Evolutionary conservation across 78 protist species (phyloP), one percentile per base, ranked within the genome.

Genomic region (Dictyostelium purpureum): DNA sequence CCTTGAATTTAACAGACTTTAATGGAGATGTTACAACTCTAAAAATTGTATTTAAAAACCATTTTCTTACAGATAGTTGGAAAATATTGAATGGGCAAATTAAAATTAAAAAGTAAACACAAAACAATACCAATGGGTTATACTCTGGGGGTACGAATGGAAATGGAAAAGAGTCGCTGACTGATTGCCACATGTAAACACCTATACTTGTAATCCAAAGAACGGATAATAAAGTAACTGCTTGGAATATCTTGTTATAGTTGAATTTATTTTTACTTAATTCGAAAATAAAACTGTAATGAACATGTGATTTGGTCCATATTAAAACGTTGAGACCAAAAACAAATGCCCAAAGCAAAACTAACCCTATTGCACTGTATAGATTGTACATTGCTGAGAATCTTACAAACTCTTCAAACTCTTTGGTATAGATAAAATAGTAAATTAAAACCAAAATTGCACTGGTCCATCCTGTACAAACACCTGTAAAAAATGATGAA

Each of bases 251-350:
- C 14, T 45, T 70, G 19, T 2, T 4, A 42, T 73, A 63, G 18
- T 37, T 85, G 2, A 85, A 38, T 14, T 73, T 85, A 47, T 56
- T 85, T 14, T 40, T 37, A 4, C 74, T 54, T 9, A 85, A 18
- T 42, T 90, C 89, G 28, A 90, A 90, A 49, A 90, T 90, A n/a
- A 90, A 90, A 7, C 76, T 49, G 14, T 90, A 90, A 56, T 90
- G 88, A 35, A 90, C 94, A 45, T 76, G 79, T 11, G 71, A 49
- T 35, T 69, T 77, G 0, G 94, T 90, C 94, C 94, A 90, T 28
- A 90, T 59, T 28, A 49, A 79, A 12, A 79, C 43, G 70, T 90
- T 75, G 12, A 90, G 4, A 19, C 94, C 94, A 61, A 85, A 85
- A 51, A 85, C 47, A 6, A 85, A 42, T 3, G 83, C 56, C 92